Conservation (phyloP, 345 rosid genomes). For the Stellera chamaejasme region DNA sequence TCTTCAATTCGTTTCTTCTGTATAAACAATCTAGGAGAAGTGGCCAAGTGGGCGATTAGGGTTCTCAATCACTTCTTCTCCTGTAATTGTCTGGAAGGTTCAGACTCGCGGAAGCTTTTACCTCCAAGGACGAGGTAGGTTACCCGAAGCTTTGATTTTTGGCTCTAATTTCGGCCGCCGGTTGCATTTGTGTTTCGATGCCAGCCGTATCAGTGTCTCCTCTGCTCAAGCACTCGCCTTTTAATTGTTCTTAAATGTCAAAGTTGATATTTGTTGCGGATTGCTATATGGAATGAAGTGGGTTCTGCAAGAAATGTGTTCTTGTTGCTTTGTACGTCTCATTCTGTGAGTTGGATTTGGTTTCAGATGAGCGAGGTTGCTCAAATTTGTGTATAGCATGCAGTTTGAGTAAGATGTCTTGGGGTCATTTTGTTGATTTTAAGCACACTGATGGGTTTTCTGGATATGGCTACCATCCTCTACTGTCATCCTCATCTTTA, state of each 20-base stretch:
- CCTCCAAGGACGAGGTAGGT: conserved; percentile 27
- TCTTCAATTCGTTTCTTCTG: too few species aligned
- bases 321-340: conserved; percentile 19
- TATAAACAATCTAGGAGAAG: too few species aligned
- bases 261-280: conserved; percentile 10
- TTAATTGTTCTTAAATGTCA: conserved; percentile 19
- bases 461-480: conserved; percentile 15
- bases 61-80: conserved; percentile 6
- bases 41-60: background rate
- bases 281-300: conserved; percentile 17
- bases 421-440: conserved; percentile 21
- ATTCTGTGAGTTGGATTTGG: conserved; percentile 22
- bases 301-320: conserved; percentile 21
- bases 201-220: conserved; percentile 16
- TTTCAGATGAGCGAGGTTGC: conserved; percentile 12
- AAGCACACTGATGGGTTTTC: conserved; percentile 21
- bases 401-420: conserved; percentile 31
- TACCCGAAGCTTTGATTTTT: conserved; percentile 20
- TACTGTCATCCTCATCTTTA: conserved; percentile 28
- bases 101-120: conserved; percentile 19
- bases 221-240: conserved; percentile 24
- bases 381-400: conserved; percentile 24
- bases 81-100: background rate
- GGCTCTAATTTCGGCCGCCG: conserved; percentile 10
- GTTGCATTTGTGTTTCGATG: conserved; percentile 10